Evolutionary conservation across 1,284 basidiomycete species (phyloP), one percentile per base, ranked within the genome.

Genomic region (Thecaphora frezii): DNA sequence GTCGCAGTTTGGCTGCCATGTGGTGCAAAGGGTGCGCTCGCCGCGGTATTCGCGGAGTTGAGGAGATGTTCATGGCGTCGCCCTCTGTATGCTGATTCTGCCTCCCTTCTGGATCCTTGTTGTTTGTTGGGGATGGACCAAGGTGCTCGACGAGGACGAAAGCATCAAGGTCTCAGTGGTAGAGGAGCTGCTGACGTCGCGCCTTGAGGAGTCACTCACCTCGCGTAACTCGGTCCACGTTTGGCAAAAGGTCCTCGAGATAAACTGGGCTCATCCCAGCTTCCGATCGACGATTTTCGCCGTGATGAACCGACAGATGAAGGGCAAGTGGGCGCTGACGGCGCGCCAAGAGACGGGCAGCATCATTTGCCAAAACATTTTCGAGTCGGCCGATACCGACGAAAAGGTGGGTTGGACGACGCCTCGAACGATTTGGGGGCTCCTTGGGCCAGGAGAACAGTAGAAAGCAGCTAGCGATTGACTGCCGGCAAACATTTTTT

Each of bases 301-400:
- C 9, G 48, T 51, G 5, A 64, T 78, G 55, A 71, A 73, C 50
- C 38, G 48, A 3, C 56, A 62, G 46, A 58, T 78, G 41, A 58
- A 54, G 14, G 67, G 67, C 2, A 47, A 48, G 23, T 77, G 75
- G 76, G 66, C 63, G 5, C 48, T 59, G 1, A 61, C 63, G 5
- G 74, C 73, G 23, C 57, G 57, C 40, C 63, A 69, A 13, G 75
- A 78, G 54, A 67, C 64, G 3, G 76, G 76, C 21, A 68, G 67
- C 44, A 66, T 75, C 51, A 64, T 77, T 30, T 71, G 65, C 38
- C 76, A 77, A 37, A 69, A 71, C 49, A 61, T 68, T 48, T 68
- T 77, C 40, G 75, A 75, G 46, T 70, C 69, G 24, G 71, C 71
- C 1, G 58, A 65, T 36, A 49, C 51, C 1, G 46, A 51, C 3